Percentiles rank a stretch among this genome's conserved stretches.
These are phyloP conservation scores for Penicillium angulare DNA, from an alignment of 495 filamentous ascomycete species.

Conservation along the genomic window DNA sequence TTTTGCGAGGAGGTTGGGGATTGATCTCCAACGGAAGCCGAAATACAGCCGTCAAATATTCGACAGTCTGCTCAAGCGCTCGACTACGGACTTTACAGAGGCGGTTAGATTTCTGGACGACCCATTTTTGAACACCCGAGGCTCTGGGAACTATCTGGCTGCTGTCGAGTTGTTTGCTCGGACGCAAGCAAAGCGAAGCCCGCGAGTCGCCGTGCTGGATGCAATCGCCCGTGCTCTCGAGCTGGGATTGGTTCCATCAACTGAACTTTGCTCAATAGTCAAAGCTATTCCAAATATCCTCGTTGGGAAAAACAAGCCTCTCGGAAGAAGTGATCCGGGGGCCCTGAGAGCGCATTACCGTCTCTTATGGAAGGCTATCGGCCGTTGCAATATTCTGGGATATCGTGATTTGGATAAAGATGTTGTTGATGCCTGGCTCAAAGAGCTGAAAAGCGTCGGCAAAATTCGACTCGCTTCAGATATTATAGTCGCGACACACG, in stretches of 20 bases:
- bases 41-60: slow-evolving; percentile 44
- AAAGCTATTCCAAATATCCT: slow-evolving; percentile 20
- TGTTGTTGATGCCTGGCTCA: slow-evolving; percentile 34
- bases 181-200: slow-evolving; percentile 10
- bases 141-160: slow-evolving; percentile 39
- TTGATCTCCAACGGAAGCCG: slow-evolving; percentile 40
- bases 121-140: slow-evolving; percentile 35
- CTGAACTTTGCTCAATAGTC: slow-evolving; percentile 37
- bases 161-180: slow-evolving; percentile 22
- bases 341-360: slow-evolving; percentile 23
- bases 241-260: slow-evolving; percentile 35
- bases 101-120: slow-evolving; percentile 45
- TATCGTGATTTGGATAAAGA: slow-evolving; percentile 31
- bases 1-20: slow-evolving; percentile 24
- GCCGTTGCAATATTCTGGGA: slow-evolving; percentile 35
- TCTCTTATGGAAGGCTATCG: slow-evolving; percentile 42
- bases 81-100: slow-evolving; percentile 16
- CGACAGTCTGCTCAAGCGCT: slow-evolving; percentile 28
- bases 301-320: slow-evolving; percentile 16
- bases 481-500: slow-evolving; percentile 30
- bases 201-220: slow-evolving; percentile 22
- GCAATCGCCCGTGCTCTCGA: slow-evolving; percentile 35
- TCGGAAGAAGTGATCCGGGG: slow-evolving; percentile 14
- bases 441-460: slow-evolving; percentile 16
- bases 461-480: slow-evolving; percentile 30